Base-by-base conservation (phyloP, 2,329 filamentous ascomycete species). In the Colletotrichum chrysophilum region DNA sequence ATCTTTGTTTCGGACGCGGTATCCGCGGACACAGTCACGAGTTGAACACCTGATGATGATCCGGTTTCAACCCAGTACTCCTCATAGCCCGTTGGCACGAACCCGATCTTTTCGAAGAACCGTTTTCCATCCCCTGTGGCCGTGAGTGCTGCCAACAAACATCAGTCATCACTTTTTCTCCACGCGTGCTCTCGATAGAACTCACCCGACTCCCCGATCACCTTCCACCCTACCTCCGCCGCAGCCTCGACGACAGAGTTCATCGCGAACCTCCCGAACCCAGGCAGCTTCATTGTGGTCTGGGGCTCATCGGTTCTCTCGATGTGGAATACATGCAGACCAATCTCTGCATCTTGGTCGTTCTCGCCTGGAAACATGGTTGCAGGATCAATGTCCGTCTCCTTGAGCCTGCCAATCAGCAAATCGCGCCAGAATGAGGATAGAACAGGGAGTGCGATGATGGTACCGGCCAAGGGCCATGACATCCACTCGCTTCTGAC, bases 261-360 rank as follows among this genome's bases (percentile, higher is more conserved):
- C 66, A 76, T 24, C 36, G 74, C 58, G 6, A 70, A 12, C 6
- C 34, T 18, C 1, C 79, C 77, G 66, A 83, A 83, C 14, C 79
- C 61, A 48, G 52, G 77, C 30, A 76, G 28, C 16, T 16, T 48
- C n/a, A 18, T 52, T 8, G 24, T 34, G 9, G 36, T 72, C 18
- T 32, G 62, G 13, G 66, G 75, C 8, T 65, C 55, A 5, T 69
- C 38, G 38, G 81, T 81, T 16, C 80, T 78, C 76, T 85, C 83
- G 72, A 85, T 78, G 68, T 85, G 83, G 76, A 84, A 85, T 7
- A 85, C 78, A 77, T 85, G 83, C 64, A 85, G 66, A 6, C 83
- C 83, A 9, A 84, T 79, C 36, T 77, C 78, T 3, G 52, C 65
- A 2, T 0, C 32, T 24, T 43, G 18, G 36, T 21, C 71, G 36